A percentile compares a stretch with the other conserved stretches of the same genome.
Evolutionary conservation across 1,284 basidiomycete genomes (phyloP).

Genomic region (Cutaneotrichosporon dermatis): DNA sequence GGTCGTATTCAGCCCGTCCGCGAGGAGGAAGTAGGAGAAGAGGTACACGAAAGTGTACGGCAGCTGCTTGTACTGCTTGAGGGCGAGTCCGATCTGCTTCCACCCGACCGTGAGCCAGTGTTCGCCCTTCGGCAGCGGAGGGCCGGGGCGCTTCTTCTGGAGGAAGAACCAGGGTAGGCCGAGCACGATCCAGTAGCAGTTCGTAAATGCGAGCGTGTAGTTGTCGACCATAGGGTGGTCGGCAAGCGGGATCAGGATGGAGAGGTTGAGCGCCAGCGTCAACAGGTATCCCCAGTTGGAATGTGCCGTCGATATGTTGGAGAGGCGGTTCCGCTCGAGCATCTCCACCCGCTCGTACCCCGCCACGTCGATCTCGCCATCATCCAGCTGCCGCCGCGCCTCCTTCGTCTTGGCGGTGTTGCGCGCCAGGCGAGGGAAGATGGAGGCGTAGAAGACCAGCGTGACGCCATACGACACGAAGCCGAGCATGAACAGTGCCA

Average conservation of each 20-base stretch:
- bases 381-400: conserved; percentile 57
- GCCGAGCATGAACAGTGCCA: conserved; percentile 68
- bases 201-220: conserved; percentile 49
- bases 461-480: conserved; percentile 49
- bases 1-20: conserved; percentile 27
- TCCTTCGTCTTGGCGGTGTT: conserved; percentile 64
- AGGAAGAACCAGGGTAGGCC: conserved; percentile 82
- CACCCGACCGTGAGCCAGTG: conserved; percentile 70
- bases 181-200: conserved; percentile 66
- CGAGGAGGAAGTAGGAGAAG: conserved; percentile 68
- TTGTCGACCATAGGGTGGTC: conserved; percentile 65
- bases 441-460: conserved; percentile 64
- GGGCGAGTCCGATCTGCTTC: conserved; percentile 73
- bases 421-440: conserved; percentile 73
- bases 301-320: conserved; percentile 77
- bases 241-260: conserved; percentile 64
- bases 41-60: conserved; percentile 68
- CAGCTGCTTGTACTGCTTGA: conserved; percentile 59
- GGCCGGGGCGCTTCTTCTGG: conserved; percentile 69
- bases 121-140: conserved; percentile 65
- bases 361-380: conserved; percentile 57
- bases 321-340: conserved; percentile 75
- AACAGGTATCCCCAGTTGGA: conserved; percentile 63
- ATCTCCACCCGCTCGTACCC: conserved; percentile 71
- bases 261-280: conserved; percentile 63